A percentile compares a stretch with the other conserved stretches of the same genome.
phyloP scores from a whole-genome alignment of 805 yeast species.

The Lipomyces starkeyi region DNA sequence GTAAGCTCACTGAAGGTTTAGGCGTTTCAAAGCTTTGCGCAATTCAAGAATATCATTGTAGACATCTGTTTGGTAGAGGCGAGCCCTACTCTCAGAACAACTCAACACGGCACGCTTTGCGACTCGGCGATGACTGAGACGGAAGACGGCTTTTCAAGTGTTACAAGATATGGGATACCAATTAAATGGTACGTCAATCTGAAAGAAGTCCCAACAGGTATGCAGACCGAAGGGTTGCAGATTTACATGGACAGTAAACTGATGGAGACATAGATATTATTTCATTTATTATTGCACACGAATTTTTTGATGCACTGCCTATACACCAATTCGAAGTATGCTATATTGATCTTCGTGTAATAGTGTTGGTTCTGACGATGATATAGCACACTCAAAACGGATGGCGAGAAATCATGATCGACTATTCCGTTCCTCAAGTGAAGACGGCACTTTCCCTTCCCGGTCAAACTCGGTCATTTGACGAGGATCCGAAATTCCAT shows the following conservation, averaged over 20 bases:
- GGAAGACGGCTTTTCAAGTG: slow-evolving; percentile 49
- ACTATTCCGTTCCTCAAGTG: slow-evolving; percentile 48
- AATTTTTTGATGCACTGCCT: slow-evolving; percentile 86
- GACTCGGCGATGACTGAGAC: slow-evolving; percentile 40
- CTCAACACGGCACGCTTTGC: slow-evolving; percentile 60
- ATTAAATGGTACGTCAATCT: slow-evolving; percentile 50
- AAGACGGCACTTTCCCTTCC: slow-evolving; percentile 41
- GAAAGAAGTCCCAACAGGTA: slow-evolving; percentile 45
- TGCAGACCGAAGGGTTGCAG: not conserved
- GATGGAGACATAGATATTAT: slow-evolving; percentile 44
- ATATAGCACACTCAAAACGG: slow-evolving; percentile 58
- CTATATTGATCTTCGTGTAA: not conserved
- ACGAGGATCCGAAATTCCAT: slow-evolving; percentile 52
- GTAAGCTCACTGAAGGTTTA: slow-evolving; percentile 11
- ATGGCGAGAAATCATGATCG: slow-evolving; percentile 82
- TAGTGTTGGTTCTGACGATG: not conserved
- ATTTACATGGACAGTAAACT: slow-evolving; percentile 20
- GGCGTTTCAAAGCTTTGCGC: slow-evolving; percentile 28
- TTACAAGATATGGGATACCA: slow-evolving; percentile 58
- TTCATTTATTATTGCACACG: slow-evolving; percentile 79
- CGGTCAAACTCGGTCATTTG: slow-evolving; percentile 33
- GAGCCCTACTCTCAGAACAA: slow-evolving; percentile 63
- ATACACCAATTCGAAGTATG: slow-evolving; percentile 65
- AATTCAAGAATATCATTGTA: slow-evolving; percentile 47
- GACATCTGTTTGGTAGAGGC: slow-evolving; percentile 70